These are phyloP conservation scores for Boletus sp. DNA, from an alignment of 1,284 basidiomycete species.

Conservation along the genomic window DNA sequence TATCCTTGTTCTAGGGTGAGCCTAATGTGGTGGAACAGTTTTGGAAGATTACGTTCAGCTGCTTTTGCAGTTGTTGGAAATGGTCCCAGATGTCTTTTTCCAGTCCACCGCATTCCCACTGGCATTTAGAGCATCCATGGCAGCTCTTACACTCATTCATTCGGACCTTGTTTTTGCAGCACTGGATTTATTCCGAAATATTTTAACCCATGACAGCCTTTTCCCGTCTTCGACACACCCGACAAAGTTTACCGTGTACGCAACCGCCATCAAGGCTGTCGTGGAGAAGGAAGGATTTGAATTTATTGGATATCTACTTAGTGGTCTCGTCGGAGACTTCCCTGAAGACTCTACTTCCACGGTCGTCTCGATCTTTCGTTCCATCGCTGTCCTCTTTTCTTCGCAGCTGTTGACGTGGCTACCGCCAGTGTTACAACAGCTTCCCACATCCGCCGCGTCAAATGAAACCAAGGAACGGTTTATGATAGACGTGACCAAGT, in stretches of 20 bases:
- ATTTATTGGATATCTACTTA: slow-evolving; percentile 68
- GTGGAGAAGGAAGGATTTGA: slow-evolving; percentile 74
- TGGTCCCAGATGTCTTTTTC: slow-evolving; percentile 75
- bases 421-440: slow-evolving; percentile 62
- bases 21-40: slow-evolving; percentile 47
- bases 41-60: slow-evolving; percentile 94
- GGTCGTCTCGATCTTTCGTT: slow-evolving; percentile 76
- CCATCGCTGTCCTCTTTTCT: slow-evolving; percentile 65
- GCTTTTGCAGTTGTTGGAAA: slow-evolving; percentile 65
- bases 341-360: slow-evolving; percentile 79
- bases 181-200: slow-evolving; percentile 74
- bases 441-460: slow-evolving; percentile 64
- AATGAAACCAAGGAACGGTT: slow-evolving; percentile 73
- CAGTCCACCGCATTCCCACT: slow-evolving; percentile 70
- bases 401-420: slow-evolving; percentile 71
- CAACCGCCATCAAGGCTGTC: slow-evolving; percentile 61
- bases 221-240: slow-evolving; percentile 43
- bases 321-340: slow-evolving; percentile 82
- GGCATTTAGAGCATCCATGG: slow-evolving; percentile 72
- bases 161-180: slow-evolving; percentile 78
- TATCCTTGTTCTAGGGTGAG: not conserved
- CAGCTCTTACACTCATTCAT: slow-evolving; percentile 75
- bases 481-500: slow-evolving; percentile 71
- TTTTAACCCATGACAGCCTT: slow-evolving; percentile 72
- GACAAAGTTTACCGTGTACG: slow-evolving; percentile 63